phyloP scores from a whole-genome alignment of 176 grass and related monocot species.

The Aegilops umbellulata region DNA sequence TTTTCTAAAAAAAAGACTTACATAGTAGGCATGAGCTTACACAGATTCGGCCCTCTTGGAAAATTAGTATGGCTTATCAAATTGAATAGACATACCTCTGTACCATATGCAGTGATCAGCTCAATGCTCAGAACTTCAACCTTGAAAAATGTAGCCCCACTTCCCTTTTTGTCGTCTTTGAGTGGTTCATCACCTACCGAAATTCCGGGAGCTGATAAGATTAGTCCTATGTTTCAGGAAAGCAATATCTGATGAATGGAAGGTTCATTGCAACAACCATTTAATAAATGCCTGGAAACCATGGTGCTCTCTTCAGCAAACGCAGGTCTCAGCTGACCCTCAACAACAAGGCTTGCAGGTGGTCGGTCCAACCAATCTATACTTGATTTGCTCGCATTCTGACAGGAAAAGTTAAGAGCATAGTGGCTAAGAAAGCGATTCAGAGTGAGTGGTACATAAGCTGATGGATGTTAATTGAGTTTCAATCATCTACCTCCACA shows the following conservation, averaged over 20 bases:
- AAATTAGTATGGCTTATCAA: neutral
- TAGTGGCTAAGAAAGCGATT: neutral
- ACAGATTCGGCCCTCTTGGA: neutral
- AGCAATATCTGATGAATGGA: neutral
- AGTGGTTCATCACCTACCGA: constrained; percentile 43
- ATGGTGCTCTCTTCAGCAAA: constrained; percentile 77
- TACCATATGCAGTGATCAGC: constrained; percentile 84
- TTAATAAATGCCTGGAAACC: constrained; percentile 51
- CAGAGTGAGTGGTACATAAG: neutral
- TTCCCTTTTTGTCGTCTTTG: constrained; percentile 47
- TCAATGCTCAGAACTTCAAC: constrained; percentile 86
- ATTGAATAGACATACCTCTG: constrained; percentile 45
- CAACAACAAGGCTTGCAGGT: constrained; percentile 73
- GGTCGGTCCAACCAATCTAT: constrained; percentile 90
- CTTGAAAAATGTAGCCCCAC: constrained; percentile 66
- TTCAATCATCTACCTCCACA: constrained; percentile 48
- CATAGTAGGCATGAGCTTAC: neutral
- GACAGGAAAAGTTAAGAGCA: neutral
- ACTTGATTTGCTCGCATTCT: constrained; percentile 51
- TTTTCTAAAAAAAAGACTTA: neutral
- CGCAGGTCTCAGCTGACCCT: constrained; percentile 80
- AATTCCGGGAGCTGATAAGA: constrained; percentile 26
- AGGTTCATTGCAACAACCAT: constrained; percentile 15
- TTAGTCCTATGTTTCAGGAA: neutral
- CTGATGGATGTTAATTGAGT: neutral